Percentiles rank a stretch among this genome's conserved stretches.
Conservation (phyloP, 805 yeast genomes). For the Barnettozyma sucrosica region DNA sequence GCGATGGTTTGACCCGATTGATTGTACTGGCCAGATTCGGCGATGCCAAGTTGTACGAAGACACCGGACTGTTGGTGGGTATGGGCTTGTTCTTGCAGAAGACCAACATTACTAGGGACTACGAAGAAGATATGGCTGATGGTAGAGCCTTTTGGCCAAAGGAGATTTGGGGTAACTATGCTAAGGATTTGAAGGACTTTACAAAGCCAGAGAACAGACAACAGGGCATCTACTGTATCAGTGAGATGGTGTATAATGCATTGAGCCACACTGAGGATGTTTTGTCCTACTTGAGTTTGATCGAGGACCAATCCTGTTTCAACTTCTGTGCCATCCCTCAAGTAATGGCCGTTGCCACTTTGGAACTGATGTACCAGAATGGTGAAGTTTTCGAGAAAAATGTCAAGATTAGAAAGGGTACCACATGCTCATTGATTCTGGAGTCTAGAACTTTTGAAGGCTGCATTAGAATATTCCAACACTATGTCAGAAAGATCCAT, state of each 20-base stretch:
- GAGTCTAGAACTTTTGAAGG: constrained; percentile 69
- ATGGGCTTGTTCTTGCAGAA: constrained; percentile 97
- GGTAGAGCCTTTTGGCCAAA: constrained; percentile 95
- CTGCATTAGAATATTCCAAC: constrained; percentile 69
- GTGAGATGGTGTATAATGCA: constrained; percentile 75
- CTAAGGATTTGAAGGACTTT: constrained; percentile 58
- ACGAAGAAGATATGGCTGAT: constrained; percentile 83
- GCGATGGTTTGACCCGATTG: constrained; percentile 87
- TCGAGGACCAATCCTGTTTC: constrained; percentile 77
- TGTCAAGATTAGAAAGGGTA: constrained; percentile 88
- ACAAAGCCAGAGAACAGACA: constrained; percentile 38
- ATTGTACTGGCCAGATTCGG: constrained; percentile 73
- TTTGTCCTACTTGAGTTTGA: constrained; percentile 64
- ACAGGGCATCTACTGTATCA: constrained; percentile 68
- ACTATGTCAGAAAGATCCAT: constrained; percentile 70
- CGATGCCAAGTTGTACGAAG: constrained; percentile 44
- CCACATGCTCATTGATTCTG: constrained; percentile 71
- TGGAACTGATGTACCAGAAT: constrained; percentile 81
- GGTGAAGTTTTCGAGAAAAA: constrained; percentile 60
- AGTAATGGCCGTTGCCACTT: constrained; percentile 97
- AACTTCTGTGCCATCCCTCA: constrained; percentile 97
- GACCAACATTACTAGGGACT: constrained; percentile 93
- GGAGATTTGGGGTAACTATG: constrained; percentile 85
- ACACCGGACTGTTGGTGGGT: constrained; percentile 59
- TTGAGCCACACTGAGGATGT: constrained; percentile 73